phyloP scores from a whole-genome alignment of 2,329 filamentous ascomycete genomes.

The Camillea tinctor region DNA sequence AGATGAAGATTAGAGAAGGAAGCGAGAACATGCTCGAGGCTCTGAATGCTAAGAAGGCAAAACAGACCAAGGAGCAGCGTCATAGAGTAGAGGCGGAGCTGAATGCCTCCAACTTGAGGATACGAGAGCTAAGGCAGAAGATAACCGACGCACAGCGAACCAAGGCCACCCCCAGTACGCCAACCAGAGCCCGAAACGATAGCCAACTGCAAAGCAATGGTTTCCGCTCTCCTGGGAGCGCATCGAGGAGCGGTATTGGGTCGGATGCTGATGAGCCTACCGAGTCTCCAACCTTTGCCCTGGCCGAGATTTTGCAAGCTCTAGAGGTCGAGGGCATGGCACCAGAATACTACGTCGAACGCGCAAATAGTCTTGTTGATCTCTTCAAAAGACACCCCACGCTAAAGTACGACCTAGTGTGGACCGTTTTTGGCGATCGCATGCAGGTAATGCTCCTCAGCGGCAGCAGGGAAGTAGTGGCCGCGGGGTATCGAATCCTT shows the following conservation, averaged over 20 bases:
- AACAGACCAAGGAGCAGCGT: constrained; percentile 87
- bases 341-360: constrained; percentile 91
- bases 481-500: constrained; percentile 89
- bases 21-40: constrained; percentile 98
- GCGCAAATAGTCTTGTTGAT: constrained; percentile 89
- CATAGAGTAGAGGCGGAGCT: constrained; percentile 82
- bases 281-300: constrained; percentile 88
- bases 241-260: constrained; percentile 52
- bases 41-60: constrained; percentile 89
- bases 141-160: constrained; percentile 59
- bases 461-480: constrained; percentile 92
- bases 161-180: constrained; percentile 47
- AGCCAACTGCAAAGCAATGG: constrained; percentile 44
- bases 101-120: constrained; percentile 77
- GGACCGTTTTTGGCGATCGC: constrained; percentile 89
- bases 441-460: constrained; percentile 96
- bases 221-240: constrained; percentile 57
- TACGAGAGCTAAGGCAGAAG: constrained; percentile 58
- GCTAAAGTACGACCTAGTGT: constrained; percentile 93
- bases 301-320: constrained; percentile 86
- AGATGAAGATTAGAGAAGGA: constrained; percentile 96
- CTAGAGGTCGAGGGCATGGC: constrained; percentile 84
- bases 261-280: constrained; percentile 66
- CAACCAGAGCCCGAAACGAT: constrained; percentile 53
- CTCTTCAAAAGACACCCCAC: constrained; percentile 92